Evolutionary conservation across 2,329 filamentous ascomycete genomes (phyloP), one percentile per base, ranked within the genome.

Genomic region (Aspergillus novoparasiticus): DNA sequence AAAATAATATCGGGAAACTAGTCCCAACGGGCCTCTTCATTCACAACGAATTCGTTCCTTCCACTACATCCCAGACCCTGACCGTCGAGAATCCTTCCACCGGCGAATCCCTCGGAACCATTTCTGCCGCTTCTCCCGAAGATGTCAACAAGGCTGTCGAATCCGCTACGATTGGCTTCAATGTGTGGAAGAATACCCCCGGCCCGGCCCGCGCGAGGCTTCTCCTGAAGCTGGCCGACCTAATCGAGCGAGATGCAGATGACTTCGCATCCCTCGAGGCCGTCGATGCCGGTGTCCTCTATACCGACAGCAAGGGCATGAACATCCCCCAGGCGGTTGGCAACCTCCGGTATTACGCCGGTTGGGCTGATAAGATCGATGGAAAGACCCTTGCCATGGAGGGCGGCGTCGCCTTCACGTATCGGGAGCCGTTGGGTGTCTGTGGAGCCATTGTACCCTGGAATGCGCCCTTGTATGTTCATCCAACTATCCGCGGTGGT

Each of bases 371-470:
- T 16, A 75, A 73, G 51, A 68, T 73, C 26, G 72, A 71, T 43
- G 71, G 71, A 0, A 70, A 71, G 59, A 65, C 69, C 0, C 57
- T 73, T 21, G 63, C 67, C 4, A 69, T 74, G 21, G 68, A 69
- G 6, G 66, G 67, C 1, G 70, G 67, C 1, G 65, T 73, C 30
- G 69, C 65, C 4, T 72, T 70, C 60, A 73, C 69, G 1, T 64
- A 70, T 54, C 66, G 68, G 0, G 71, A 75, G 50, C 72, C 73
- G 1, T 43, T 75, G 6, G 73, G 73, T 16, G 66, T 75, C 0
- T 74, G 71, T 21, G 73, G 64, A 11, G 72, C 69, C 1, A 75
- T 75, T 56, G 71, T 74, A 0, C 71, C 73, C 6, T 75, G 72
- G 72, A 75, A 75, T 65, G 69, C 69, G 4, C 71, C 72, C 0